A percentile compares a stretch with the other conserved stretches of the same genome.
Evolutionary conservation across 345 rosid genomes (phyloP).

Genomic region (Balakata baccata): DNA sequence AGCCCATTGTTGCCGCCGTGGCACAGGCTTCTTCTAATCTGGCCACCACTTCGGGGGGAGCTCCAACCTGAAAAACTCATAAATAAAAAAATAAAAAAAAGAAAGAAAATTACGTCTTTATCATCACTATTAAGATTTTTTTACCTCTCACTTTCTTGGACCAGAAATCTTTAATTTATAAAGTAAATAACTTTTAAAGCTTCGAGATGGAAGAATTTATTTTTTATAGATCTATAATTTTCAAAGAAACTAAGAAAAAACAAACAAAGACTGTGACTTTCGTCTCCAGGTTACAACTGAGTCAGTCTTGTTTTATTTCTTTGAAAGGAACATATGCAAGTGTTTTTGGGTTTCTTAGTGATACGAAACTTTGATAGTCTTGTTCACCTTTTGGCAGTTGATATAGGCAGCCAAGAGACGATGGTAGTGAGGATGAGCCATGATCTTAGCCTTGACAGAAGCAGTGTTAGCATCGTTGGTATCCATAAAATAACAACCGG

Average conservation of each 20-base stretch:
- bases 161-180: neutral
- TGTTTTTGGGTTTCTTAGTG: neutral
- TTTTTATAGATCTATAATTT: neutral
- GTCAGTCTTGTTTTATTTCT: neutral
- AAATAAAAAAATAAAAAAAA: neutral
- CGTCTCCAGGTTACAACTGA: neutral
- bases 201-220: neutral
- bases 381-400: conserved; percentile 87
- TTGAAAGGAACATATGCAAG: neutral
- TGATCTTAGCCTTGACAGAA: conserved; percentile 79
- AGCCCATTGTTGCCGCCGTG: conserved; percentile 51
- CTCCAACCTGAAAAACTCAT: conserved; percentile 63
- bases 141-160: conserved; percentile 25
- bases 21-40: conserved; percentile 78
- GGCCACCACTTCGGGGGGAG: conserved; percentile 82
- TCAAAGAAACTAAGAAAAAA: neutral
- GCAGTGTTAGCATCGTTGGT: conserved; percentile 36
- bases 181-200: neutral
- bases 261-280: neutral
- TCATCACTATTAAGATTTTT: conserved; percentile 12
- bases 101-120: conserved; percentile 5
- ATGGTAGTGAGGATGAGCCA: conserved; percentile 95
- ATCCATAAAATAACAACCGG: conserved; percentile 59
- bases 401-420: conserved; percentile 88
- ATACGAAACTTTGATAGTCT: neutral